Base-by-base conservation (phyloP, 108 stramenopile genomes). In the Discostella stelligeroides region DNA sequence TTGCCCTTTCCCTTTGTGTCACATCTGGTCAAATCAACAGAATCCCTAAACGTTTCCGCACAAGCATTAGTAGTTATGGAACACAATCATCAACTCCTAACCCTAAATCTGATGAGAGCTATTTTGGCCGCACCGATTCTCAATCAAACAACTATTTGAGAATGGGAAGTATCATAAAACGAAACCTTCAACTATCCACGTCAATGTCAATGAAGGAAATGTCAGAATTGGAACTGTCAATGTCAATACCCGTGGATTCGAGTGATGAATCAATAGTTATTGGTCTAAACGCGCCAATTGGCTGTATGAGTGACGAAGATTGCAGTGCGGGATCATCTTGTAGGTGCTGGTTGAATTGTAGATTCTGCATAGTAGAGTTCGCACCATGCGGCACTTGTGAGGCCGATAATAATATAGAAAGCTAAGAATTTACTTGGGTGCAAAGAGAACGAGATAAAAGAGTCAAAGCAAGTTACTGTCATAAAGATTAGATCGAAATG, bases 331-430 rank as follows among this genome's bases (percentile, higher is more conserved):
- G 56, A 34, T 57, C 56, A 23, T 57, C 56, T 2, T 57, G 56
- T 34, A 34, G 37, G n/a, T 57, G 56, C 28, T 57, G 56, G 56
- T 57, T 57, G 56, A 57, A 28, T 37, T 57, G 56, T 15, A 57
- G 30, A 14, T 57, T 38, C 37, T 57, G 56, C 56, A 38, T 17
- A 14, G 54, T 28, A 28, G 14, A 6, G n/a, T 57, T 57, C 18
- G 25, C 56, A 17, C 56, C 56, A 1, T 57, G 56, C 18, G 56
- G 56, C 9, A 38, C 18, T 57, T 57, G 56, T 8, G 56, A 57
- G 37, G 56, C n/a, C n/a, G 9, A 7, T 45, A 10, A 6, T 6
- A 34, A 34, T 34, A 6, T n/a, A n/a, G n/a, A n/a, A n/a, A n/a
- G n/a, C n/a, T n/a, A n/a, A n/a, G n/a, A n/a, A n/a, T n/a, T n/a